Base-by-base conservation (phyloP, 1,284 basidiomycete species). In the Heterobasidion parviporum region DNA sequence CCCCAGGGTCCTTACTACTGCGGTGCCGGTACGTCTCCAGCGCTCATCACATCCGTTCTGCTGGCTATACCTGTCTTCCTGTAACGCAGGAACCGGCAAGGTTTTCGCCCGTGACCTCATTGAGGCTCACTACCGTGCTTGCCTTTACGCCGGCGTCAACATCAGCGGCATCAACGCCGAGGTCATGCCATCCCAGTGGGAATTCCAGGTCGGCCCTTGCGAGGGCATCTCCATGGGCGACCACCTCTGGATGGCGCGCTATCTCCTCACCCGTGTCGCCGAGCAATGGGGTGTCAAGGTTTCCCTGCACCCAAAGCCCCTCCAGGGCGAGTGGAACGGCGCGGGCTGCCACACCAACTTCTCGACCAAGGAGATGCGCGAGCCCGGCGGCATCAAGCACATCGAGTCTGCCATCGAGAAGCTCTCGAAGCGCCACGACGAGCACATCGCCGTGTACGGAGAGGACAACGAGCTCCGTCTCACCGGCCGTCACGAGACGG, bases 1-100 rank as follows among this genome's bases (percentile, higher is more conserved):
- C 96, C 97, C 62, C 97, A 99, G 75, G 97, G 97, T 60, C 97
- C 97, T 53, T 99, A 99, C 78, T 99, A 99, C 80, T 99, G 97
- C 70, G 97, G 97, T 82, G 96, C 96, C 73, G 96, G 96, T 90
- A 73, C 69, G 83, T 77, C 38, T 38, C 57, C 57, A n/a, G 20
- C 49, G 56, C 56, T 57, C 45, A 53, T 50, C 35, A 49, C 54
- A 8, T 15, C 47, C 4, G 8, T 50, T 34, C 32, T 3, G 9
- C 14, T 50, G 49, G 34, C 9, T 20, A 26, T 16, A 51, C 53
- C 54, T 41, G 46, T 58, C 35, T 61, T 58, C 57, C 50, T 14
- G 4, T 46, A 47, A 53, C 54, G 44, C 58, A 93, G 91, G 91
- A 62, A 87, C 94, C 63, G 96, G 96, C 72, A 94, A 92, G 76